These are phyloP conservation scores for Elasticomyces elasticus DNA, from an alignment of 495 filamentous ascomycete species.

Conservation along the genomic window DNA sequence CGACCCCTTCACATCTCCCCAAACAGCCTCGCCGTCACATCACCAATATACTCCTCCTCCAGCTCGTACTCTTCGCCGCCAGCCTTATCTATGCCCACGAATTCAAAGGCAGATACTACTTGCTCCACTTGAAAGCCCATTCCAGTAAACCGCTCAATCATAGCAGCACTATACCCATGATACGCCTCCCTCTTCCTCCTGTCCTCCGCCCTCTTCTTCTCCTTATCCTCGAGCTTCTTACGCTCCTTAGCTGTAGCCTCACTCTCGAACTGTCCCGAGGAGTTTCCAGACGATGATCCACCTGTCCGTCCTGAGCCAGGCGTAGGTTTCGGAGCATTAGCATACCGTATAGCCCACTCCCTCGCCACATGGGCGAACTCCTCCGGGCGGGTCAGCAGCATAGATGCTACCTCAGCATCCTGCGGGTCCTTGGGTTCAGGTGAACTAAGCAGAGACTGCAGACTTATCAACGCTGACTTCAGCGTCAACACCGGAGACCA, in stretches of 20 bases:
- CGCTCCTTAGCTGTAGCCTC: conserved; percentile 33
- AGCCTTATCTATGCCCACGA: conserved; percentile 67
- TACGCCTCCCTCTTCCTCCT: conserved; percentile 40
- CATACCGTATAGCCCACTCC: conserved; percentile 81
- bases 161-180: conserved; percentile 75
- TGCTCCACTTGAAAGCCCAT: conserved; percentile 93
- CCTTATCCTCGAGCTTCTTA: conserved; percentile 31
- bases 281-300: conserved; percentile 13
- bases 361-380: conserved; percentile 75
- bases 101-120: conserved; percentile 77
- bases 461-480: conserved; percentile 84
- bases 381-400: conserved; percentile 70
- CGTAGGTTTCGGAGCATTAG: conserved; percentile 52
- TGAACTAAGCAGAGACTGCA: conserved; percentile 84
- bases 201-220: conserved; percentile 44
- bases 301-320: conserved; percentile 16
- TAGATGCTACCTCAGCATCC: conserved; percentile 88
- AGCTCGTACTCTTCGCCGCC: conserved; percentile 71
- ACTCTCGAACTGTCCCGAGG: conserved; percentile 39
- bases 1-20: conserved; percentile 48
- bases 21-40: conserved; percentile 75
- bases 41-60: conserved; percentile 77
- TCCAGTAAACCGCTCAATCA: conserved; percentile 77
- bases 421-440: conserved; percentile 96
- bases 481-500: conserved; percentile 96